A percentile compares a stretch with the other conserved stretches of the same genome.
phyloP scores from a whole-genome alignment of 1,284 basidiomycete species.

The Anthracocystis panici-leucophaei region DNA sequence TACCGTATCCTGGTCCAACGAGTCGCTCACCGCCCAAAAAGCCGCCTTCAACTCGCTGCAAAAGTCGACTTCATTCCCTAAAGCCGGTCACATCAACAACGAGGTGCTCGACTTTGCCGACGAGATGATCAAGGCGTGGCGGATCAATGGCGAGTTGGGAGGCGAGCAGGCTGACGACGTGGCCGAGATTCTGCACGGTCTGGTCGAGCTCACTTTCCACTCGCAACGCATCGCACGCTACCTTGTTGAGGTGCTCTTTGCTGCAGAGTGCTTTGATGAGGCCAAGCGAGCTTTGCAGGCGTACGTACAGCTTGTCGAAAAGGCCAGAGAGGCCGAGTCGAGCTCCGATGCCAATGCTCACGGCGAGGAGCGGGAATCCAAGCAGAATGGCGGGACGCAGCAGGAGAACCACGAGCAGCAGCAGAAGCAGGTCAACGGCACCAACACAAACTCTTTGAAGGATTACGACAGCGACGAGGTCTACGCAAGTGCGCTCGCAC shows the following conservation, averaged over 20 bases:
- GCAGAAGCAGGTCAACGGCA: slow-evolving; percentile 15
- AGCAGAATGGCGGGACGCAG: slow-evolving; percentile 23
- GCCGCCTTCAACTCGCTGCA: slow-evolving; percentile 53
- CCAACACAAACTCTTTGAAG: slow-evolving; percentile 16
- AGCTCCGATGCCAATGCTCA: slow-evolving; percentile 21
- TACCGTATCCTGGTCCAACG: slow-evolving; percentile 61
- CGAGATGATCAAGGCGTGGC: slow-evolving; percentile 84
- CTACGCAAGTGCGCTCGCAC: slow-evolving; percentile 56
- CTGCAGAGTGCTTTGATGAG: slow-evolving; percentile 65
- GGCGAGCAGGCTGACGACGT: slow-evolving; percentile 64
- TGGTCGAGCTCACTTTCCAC: slow-evolving; percentile 64
- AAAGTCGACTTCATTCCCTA: slow-evolving; percentile 79
- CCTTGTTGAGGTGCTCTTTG: slow-evolving; percentile 60
- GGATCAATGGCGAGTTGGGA: slow-evolving; percentile 70
- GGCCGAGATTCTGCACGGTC: slow-evolving; percentile 62
- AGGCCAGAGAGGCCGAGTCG: slow-evolving; percentile 56
- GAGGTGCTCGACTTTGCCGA: slow-evolving; percentile 87
- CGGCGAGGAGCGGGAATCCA: slow-evolving; percentile 13
- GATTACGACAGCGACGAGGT: slow-evolving; percentile 55
- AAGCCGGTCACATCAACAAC: slow-evolving; percentile 82
- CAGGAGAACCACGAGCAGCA: slow-evolving; percentile 3
- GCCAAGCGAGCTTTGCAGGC: slow-evolving; percentile 56
- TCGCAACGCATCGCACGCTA: slow-evolving; percentile 64
- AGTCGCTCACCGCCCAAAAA: slow-evolving; percentile 53
- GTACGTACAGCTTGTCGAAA: slow-evolving; percentile 65